Evolutionary conservation across 1,139 yeast species (phyloP).

Genomic region (Fermentozyma sake): DNA sequence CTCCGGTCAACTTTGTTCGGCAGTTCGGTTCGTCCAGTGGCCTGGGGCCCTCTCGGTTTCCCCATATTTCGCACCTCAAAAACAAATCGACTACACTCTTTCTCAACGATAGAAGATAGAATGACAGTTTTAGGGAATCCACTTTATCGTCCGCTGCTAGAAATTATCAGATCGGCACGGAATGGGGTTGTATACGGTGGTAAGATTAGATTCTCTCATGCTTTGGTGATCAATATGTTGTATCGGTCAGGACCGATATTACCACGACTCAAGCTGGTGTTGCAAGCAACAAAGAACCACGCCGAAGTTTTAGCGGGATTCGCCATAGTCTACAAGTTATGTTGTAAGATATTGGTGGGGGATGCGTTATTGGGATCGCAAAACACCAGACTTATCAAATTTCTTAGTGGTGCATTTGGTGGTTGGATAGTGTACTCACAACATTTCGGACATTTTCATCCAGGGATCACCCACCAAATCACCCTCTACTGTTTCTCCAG

Average conservation of each 20-base stretch:
- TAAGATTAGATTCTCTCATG: slow-evolving; percentile 68
- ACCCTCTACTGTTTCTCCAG: slow-evolving; percentile 61
- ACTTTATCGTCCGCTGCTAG: slow-evolving; percentile 34
- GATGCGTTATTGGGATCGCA: slow-evolving; percentile 34
- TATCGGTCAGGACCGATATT: slow-evolving; percentile 47
- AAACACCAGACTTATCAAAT: slow-evolving; percentile 33
- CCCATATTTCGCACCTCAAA: slow-evolving; percentile 2
- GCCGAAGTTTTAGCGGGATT: slow-evolving; percentile 63
- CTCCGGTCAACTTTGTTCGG: too few species aligned
- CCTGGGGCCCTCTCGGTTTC: too few species aligned
- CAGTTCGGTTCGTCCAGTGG: too few species aligned
- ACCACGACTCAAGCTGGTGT: slow-evolving; percentile 46
- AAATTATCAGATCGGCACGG: slow-evolving; percentile 36
- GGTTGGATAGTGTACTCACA: slow-evolving; percentile 67
- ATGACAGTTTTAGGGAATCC: slow-evolving; percentile 12
- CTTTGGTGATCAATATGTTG: slow-evolving; percentile 58
- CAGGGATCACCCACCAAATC: slow-evolving; percentile 54
- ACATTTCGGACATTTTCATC: slow-evolving; percentile 41
- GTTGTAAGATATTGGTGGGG: slow-evolving; percentile 26
- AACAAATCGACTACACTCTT: slow-evolving; percentile 1
- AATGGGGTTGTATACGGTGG: slow-evolving; percentile 71
- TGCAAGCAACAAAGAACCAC: slow-evolving; percentile 60
- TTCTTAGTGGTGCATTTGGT: slow-evolving; percentile 61
- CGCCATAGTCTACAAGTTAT: slow-evolving; percentile 57
- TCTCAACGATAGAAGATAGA: not conserved